A percentile compares a stretch with the other conserved stretches of the same genome.
Evolutionary conservation across 371 early-diverging fungal genomes (phyloP).

Genomic region (Saksenaea oblongispora): DNA sequence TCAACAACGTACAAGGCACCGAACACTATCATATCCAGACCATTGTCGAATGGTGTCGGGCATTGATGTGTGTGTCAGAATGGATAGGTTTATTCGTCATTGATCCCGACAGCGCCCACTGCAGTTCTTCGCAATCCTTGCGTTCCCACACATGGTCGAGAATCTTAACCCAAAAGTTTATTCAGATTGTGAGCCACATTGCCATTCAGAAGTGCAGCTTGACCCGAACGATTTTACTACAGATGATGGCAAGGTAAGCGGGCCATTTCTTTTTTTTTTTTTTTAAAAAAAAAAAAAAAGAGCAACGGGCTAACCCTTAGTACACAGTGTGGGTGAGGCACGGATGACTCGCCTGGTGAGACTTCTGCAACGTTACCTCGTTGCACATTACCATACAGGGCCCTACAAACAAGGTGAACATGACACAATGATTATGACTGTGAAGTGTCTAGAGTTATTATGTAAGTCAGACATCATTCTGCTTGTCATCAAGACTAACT

Average conservation of each 20-base stretch:
- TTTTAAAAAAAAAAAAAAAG: not conserved
- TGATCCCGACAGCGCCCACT: not conserved
- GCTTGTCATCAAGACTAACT: too few species aligned
- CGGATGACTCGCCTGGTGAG: constrained; percentile 24
- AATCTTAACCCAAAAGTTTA: constrained; percentile 36
- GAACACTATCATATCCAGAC: constrained; percentile 15
- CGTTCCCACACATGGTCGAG: constrained; percentile 8
- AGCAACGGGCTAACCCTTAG: not conserved
- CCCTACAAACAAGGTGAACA: constrained; percentile 52
- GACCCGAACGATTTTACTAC: constrained; percentile 9
- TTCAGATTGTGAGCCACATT: constrained; percentile 33
- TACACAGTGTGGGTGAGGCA: constrained; percentile 19
- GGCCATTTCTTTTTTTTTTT: not conserved
- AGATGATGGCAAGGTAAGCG: constrained; percentile 16
- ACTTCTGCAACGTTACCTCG: constrained; percentile 32
- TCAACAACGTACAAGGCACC: constrained; percentile 13
- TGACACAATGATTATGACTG: constrained; percentile 63
- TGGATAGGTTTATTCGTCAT: constrained; percentile 22
- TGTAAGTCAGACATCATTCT: constrained; percentile 59
- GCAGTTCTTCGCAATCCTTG: not conserved
- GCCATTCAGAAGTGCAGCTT: constrained; percentile 2
- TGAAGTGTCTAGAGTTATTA: constrained; percentile 62
- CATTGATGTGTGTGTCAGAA: constrained; percentile 29
- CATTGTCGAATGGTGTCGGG: constrained; percentile 42
- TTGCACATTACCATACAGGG: constrained; percentile 55